Conservation (phyloP, 2,329 filamentous ascomycete genomes). For the Pyrenochaeta sp. region DNA sequence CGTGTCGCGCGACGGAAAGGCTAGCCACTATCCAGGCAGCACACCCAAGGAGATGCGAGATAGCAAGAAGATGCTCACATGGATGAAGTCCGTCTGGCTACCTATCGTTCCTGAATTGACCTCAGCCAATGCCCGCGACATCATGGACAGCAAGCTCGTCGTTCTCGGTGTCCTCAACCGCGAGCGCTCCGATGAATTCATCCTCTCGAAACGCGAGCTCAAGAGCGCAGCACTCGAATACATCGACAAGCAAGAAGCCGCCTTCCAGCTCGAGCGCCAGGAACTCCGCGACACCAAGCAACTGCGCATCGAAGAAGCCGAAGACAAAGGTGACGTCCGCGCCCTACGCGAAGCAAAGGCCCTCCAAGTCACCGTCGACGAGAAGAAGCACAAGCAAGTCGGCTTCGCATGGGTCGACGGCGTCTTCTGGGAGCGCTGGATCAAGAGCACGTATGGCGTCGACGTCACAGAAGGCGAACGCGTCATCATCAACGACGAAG, state of each 20-base stretch:
- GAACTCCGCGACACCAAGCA: conserved; percentile 95
- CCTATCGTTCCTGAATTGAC: conserved; percentile 95
- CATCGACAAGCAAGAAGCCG: conserved; percentile 94
- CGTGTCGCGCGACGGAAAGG: conserved; percentile 86
- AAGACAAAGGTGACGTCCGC: conserved; percentile 89
- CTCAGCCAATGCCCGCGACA: conserved; percentile 87
- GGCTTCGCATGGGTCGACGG: conserved; percentile 97
- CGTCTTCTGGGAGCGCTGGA: conserved; percentile 96
- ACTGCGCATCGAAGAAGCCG: conserved; percentile 92
- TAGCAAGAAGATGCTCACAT: conserved; percentile 77
- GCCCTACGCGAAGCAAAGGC: conserved; percentile 86
- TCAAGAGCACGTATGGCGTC: conserved; percentile 92
- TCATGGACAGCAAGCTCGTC: conserved; percentile 95
- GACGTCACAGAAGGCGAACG: conserved; percentile 85
- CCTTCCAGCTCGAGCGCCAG: conserved; percentile 91
- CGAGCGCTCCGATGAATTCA: conserved; percentile 79
- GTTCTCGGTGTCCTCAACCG: conserved; percentile 88
- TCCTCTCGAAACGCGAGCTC: conserved; percentile 81
- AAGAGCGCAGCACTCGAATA: conserved; percentile 96
- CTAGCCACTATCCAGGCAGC: conserved; percentile 87
- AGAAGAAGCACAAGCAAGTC: conserved; percentile 85
- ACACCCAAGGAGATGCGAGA: conserved; percentile 94
- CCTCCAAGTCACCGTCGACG: conserved; percentile 90
- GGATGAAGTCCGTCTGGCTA: conserved; percentile 97
- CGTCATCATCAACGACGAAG: conserved; percentile 96